These are phyloP conservation scores for Diaporthe vexans DNA, from an alignment of 2,329 filamentous ascomycete genomes.

Conservation along the genomic window DNA sequence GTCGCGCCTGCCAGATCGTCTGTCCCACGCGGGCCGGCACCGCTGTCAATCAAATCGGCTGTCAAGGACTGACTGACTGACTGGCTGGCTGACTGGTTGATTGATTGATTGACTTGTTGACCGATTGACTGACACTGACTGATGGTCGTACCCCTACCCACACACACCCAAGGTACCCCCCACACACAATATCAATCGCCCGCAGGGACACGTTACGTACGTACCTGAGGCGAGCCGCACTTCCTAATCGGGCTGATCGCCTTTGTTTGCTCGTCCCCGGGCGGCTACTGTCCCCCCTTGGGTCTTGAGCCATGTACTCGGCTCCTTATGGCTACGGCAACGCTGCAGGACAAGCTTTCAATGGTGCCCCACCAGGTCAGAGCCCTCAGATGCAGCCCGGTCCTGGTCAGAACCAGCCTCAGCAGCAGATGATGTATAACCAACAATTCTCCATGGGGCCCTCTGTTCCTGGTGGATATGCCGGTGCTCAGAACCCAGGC, in stretches of 20 bases:
- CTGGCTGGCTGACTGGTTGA: background rate
- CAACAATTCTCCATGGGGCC: conserved; percentile 70
- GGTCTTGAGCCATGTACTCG: conserved; percentile 64
- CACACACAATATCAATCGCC: conserved; percentile 38
- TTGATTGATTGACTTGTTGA: background rate
- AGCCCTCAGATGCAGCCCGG: conserved; percentile 62
- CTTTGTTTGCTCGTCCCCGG: conserved; percentile 32
- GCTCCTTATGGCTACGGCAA: conserved; percentile 68
- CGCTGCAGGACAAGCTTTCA: conserved; percentile 66
- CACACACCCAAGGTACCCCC: conserved; percentile 39
- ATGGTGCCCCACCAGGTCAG: conserved; percentile 63
- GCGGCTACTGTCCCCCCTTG: conserved; percentile 36
- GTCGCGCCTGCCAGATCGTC: conserved; percentile 41
- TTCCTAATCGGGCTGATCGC: conserved; percentile 41
- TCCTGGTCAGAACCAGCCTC: conserved; percentile 56
- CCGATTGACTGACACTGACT: conserved; percentile 22
- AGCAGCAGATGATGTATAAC: conserved; percentile 73
- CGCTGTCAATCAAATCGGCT: conserved; percentile 37
- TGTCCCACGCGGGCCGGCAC: conserved; percentile 41
- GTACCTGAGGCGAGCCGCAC: conserved; percentile 40
- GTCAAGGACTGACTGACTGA: conserved; percentile 18
- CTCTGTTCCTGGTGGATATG: conserved; percentile 61
- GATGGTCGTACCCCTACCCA: conserved; percentile 41
- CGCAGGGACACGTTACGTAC: conserved; percentile 36
- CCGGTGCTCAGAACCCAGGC: conserved; percentile 62